These are phyloP conservation scores for Harrya chromipes DNA, from an alignment of 768 basidiomycete species.

Conservation along the genomic window DNA sequence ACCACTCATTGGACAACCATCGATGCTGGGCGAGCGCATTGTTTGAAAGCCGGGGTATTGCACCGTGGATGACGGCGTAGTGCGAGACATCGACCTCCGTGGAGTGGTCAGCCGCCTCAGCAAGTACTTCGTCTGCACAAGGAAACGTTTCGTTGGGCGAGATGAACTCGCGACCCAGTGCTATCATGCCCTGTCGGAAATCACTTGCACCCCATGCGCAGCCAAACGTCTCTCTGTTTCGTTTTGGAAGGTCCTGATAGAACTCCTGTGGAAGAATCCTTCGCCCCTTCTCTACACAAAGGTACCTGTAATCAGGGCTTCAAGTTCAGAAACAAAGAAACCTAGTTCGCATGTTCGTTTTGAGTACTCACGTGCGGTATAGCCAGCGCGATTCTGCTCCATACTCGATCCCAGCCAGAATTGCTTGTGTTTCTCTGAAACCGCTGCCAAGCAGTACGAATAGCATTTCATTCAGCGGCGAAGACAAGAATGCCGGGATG, in stretches of 20 bases:
- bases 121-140: not conserved
- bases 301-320: constrained; percentile 5
- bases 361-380: not conserved
- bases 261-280: not conserved
- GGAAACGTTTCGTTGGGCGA: not conserved
- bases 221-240: not conserved
- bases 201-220: constrained; percentile 1
- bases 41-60: constrained; percentile 3
- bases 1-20: constrained; percentile 4
- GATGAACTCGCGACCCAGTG: constrained; percentile 3
- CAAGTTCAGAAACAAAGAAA: not conserved
- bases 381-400: not conserved
- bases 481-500: not conserved
- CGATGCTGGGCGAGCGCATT: not conserved
- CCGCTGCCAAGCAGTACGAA: constrained; percentile 1
- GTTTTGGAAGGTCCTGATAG: not conserved
- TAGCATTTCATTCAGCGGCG: not conserved
- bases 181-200: constrained; percentile 7
- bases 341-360: not conserved
- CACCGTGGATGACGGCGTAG: not conserved
- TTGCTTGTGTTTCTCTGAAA: constrained; percentile 3
- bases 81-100: not conserved
- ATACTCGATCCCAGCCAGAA: not conserved
- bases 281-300: not conserved
- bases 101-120: constrained; percentile 3